Evolutionary conservation across 2,329 filamentous ascomycete genomes (phyloP).

Genomic region (Phialophora tarda): DNA sequence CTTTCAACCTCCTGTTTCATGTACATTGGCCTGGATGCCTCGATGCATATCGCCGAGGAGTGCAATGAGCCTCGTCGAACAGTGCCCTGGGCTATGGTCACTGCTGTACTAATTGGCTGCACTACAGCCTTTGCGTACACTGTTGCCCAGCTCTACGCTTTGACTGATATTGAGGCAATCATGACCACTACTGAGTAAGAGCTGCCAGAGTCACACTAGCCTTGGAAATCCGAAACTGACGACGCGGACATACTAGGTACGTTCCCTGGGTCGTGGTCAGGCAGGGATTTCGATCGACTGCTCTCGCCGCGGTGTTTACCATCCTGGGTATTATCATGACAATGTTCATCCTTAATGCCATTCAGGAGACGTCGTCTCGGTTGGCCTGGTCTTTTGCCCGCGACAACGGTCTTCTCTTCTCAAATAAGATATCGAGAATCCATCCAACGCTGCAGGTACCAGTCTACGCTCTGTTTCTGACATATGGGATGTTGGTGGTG

Average conservation of each 20-base stretch:
- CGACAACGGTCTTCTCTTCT: slow-evolving; percentile 48
- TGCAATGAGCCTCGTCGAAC: slow-evolving; percentile 46
- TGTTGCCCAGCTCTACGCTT: slow-evolving; percentile 31
- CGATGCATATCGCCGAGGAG: slow-evolving; percentile 54
- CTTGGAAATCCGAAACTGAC: background rate
- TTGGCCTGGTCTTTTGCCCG: slow-evolving; percentile 55
- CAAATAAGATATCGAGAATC: slow-evolving; percentile 31
- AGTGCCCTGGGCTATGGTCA: slow-evolving; percentile 49
- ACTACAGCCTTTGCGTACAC: slow-evolving; percentile 40
- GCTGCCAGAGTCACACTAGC: background rate
- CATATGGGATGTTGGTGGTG: slow-evolving; percentile 36
- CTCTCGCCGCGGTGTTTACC: slow-evolving; percentile 37
- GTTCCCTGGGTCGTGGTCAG: slow-evolving; percentile 13
- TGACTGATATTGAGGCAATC: slow-evolving; percentile 34
- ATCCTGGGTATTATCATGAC: slow-evolving; percentile 58
- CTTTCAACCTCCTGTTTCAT: slow-evolving; percentile 37
- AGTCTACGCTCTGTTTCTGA: slow-evolving; percentile 38
- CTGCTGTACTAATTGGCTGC: slow-evolving; percentile 44
- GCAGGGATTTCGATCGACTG: slow-evolving; percentile 29
- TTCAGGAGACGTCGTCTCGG: slow-evolving; percentile 60
- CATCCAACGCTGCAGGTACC: slow-evolving; percentile 38
- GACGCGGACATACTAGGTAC: slow-evolving; percentile 11
- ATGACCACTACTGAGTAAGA: slow-evolving; percentile 37
- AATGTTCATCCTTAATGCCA: slow-evolving; percentile 62
- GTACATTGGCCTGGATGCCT: slow-evolving; percentile 38